Evolutionary conservation across 768 basidiomycete species (phyloP).

Genomic region (Suillus americanus): DNA sequence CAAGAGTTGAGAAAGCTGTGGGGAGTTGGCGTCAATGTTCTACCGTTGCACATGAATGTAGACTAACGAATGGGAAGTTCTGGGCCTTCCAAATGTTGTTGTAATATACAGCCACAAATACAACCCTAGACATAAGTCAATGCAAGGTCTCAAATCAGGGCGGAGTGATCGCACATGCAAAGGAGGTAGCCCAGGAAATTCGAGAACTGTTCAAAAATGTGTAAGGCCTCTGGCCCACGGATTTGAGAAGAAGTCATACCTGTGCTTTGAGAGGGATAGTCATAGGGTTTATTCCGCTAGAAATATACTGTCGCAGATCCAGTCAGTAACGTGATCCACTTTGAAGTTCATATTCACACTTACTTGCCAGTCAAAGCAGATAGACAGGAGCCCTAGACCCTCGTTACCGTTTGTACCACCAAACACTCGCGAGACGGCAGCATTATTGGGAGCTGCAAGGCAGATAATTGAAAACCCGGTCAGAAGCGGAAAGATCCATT

Average conservation of each 20-base stretch:
- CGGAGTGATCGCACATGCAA: slow-evolving; percentile 40
- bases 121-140: slow-evolving; percentile 13
- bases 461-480: slow-evolving; percentile 67
- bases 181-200: slow-evolving; percentile 46
- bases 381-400: slow-evolving; percentile 57
- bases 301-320: slow-evolving; percentile 20
- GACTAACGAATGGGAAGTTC: slow-evolving; percentile 50
- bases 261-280: slow-evolving; percentile 51
- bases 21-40: not conserved
- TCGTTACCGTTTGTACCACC: slow-evolving; percentile 69
- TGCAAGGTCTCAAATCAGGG: not conserved
- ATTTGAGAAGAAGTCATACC: slow-evolving; percentile 9
- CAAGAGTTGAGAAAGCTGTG: slow-evolving; percentile 38
- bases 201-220: slow-evolving; percentile 32
- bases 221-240: not conserved
- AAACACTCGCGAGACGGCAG: slow-evolving; percentile 61
- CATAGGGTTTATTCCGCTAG: slow-evolving; percentile 41
- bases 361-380: slow-evolving; percentile 57
- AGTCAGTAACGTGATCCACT: not conserved
- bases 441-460: slow-evolving; percentile 48
- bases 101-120: slow-evolving; percentile 28
- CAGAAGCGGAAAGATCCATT: slow-evolving; percentile 52
- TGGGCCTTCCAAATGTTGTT: slow-evolving; percentile 53
- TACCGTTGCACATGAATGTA: slow-evolving; percentile 11
- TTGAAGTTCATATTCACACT: slow-evolving; percentile 19